Percentiles rank a stretch among this genome's conserved stretches.
These are phyloP conservation scores for Arabidopsis lyrata DNA, from an alignment of 441 rosid genomes.

Conservation along the genomic window DNA sequence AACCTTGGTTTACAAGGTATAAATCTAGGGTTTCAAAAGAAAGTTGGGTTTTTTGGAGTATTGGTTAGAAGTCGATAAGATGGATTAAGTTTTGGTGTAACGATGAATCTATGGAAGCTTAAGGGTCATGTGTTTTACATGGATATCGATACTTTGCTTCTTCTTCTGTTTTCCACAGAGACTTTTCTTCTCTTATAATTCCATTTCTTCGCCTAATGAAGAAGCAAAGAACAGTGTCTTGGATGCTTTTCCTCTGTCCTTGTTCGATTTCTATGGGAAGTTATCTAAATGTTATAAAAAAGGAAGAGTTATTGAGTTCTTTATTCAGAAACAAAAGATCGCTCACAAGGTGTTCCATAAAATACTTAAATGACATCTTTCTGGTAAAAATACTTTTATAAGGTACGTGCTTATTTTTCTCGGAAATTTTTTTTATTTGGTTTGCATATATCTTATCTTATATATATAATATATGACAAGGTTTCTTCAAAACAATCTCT, in stretches of 20 bases:
- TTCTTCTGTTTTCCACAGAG: background rate
- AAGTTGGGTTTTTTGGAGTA: no score
- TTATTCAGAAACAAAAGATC: conserved; percentile 32
- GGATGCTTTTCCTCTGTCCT: conserved; percentile 18
- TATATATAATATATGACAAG: no score
- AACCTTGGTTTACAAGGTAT: no score
- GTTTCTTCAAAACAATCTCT: no score
- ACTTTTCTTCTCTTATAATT: conserved; percentile 1
- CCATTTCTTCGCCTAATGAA: conserved; percentile 11
- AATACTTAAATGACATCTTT: background rate
- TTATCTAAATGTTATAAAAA: conserved; percentile 22
- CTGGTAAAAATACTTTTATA: background rate
- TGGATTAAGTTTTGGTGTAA: conserved; percentile 13
- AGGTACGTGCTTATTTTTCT: conserved; percentile 28
- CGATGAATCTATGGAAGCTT: conserved; percentile 5
- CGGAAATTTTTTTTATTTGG: background rate
- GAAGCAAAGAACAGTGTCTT: conserved; percentile 34
- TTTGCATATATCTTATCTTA: background rate
- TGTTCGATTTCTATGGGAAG: background rate
- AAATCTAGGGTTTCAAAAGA: no score
- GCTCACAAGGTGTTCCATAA: conserved; percentile 24
- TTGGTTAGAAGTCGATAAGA: background rate
- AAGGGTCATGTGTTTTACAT: conserved; percentile 23
- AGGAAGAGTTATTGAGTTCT: background rate
- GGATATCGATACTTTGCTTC: conserved; percentile 38